Base-by-base conservation (phyloP, 1,139 yeast species). In the Groenewaldozyma auringiensis region DNA sequence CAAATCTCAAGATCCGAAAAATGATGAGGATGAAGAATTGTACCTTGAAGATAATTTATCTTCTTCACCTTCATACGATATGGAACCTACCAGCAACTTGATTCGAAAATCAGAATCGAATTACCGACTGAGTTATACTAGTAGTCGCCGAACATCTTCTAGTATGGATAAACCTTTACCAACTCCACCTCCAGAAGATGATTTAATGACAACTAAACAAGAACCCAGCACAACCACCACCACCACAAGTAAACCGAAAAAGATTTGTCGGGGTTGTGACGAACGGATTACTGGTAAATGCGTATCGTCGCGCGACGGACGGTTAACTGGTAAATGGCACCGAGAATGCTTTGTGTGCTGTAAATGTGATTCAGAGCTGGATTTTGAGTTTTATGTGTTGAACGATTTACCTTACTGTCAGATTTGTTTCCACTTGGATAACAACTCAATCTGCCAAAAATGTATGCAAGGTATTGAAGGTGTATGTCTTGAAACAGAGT, bases 301-400 rank as follows among this genome's bases (percentile, higher is more conserved):
- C 50, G 78, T 92, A n/a, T 83, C 79, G 62, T 86, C 96, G 37
- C 80, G 78, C 53, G 87, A 86, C 43, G 83, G 83, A 20, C 89
- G 83, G 56, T 68, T 92, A 37, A 76, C 89, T 1, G 98, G 98
- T 0, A 94, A 88, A 64, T 89, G 97, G 97, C 98, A 92, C 62
- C 73, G 94, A 43, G 67, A 72, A 14, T 92, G 98, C 62, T 89
- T 92, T 68, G 67, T 70, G 18, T 92, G 98, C 67, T 65, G 72
- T 20, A 62, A 68, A n/a, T 87, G 96, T 66, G 64, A 65, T 3
- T 59, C 73, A 1, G 48, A 50, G 27, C 61, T 63, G 27, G 58
- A 55, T 18, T 50, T 44, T 27, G 84, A 82, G 47, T 87, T 95
- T 60, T 89, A 88, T 63, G 95, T 85, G 2, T 71, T 78, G 40